A percentile compares a stretch with the other conserved stretches of the same genome.
These are phyloP conservation scores for Medicago lupulina DNA, from an alignment of 306 rosid genomes.

Conservation along the genomic window DNA sequence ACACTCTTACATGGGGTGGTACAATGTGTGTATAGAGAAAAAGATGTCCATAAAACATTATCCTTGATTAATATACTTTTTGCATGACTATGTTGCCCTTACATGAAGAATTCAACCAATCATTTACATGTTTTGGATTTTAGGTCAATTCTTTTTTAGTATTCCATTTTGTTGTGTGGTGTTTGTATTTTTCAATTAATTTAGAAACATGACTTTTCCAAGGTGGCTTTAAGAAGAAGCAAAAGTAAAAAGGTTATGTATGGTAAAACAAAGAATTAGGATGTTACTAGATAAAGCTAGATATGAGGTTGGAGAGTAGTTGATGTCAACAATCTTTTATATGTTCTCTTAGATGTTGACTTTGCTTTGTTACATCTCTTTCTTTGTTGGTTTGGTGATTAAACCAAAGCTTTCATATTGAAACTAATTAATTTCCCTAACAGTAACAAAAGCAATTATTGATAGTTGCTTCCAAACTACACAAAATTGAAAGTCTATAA, in stretches of 20 bases:
- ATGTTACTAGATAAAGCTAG: constrained; percentile 40
- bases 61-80: not conserved
- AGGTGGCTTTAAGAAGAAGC: constrained; percentile 46
- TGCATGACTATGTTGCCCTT: constrained; percentile 49
- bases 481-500: constrained; percentile 37
- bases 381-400: constrained; percentile 48
- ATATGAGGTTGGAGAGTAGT: constrained; percentile 42
- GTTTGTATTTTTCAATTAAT: constrained; percentile 23
- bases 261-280: constrained; percentile 24
- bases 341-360: constrained; percentile 45
- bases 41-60: too few species aligned
- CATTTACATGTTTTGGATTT: constrained; percentile 57
- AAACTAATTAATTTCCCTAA: constrained; percentile 30
- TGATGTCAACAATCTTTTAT: constrained; percentile 45
- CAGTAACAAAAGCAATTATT: constrained; percentile 39
- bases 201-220: constrained; percentile 19
- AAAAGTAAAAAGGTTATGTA: constrained; percentile 40
- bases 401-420: constrained; percentile 45
- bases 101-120: constrained; percentile 44
- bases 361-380: constrained; percentile 37
- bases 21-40: too few species aligned
- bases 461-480: constrained; percentile 53
- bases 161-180: constrained; percentile 6
- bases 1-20: too few species aligned
- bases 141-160: constrained; percentile 6